Percentiles rank a stretch among this genome's conserved stretches.
These are phyloP conservation scores for Chlorella vulgaris DNA, from an alignment of 139 green algal species.

Conservation along the genomic window DNA sequence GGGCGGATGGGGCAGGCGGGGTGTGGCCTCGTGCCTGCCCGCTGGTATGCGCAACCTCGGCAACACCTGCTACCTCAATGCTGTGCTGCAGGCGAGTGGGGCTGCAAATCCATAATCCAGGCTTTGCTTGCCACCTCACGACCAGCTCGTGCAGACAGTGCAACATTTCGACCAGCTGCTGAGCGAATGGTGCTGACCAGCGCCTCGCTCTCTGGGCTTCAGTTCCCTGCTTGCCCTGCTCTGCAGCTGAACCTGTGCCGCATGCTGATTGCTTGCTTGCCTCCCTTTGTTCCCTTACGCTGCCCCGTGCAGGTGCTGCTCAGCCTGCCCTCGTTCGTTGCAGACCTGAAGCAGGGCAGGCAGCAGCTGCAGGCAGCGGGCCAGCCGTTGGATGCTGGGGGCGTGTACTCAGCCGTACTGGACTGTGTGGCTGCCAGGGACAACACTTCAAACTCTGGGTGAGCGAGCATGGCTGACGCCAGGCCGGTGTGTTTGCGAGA, in stretches of 20 bases:
- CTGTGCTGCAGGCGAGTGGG: conserved; percentile 74
- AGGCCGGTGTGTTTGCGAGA: too few species aligned
- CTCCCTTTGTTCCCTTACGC: not conserved
- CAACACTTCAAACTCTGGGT: too few species aligned
- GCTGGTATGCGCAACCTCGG: conserved; percentile 89
- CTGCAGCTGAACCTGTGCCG: not conserved
- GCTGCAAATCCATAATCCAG: not conserved
- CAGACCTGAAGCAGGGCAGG: conserved; percentile 49
- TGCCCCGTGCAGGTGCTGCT: conserved; percentile 54
- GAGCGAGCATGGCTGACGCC: too few species aligned
- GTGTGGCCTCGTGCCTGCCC: not conserved
- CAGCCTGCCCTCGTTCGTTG: conserved; percentile 51
- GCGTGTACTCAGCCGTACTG: conserved; percentile 14
- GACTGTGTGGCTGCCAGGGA: conserved; percentile 24
- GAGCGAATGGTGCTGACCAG: too few species aligned
- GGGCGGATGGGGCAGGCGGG: not conserved
- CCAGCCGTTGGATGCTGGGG: not conserved
- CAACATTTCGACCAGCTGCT: too few species aligned
- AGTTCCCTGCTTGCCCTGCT: not conserved
- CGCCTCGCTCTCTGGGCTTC: too few species aligned
- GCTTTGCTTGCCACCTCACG: not conserved
- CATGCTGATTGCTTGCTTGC: not conserved
- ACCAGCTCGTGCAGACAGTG: too few species aligned
- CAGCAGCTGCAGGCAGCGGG: not conserved
- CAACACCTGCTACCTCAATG: conserved; percentile 98